These are phyloP conservation scores for Ceratocystis diversiconidia DNA, from an alignment of 2,329 filamentous ascomycete genomes.

Conservation along the genomic window DNA sequence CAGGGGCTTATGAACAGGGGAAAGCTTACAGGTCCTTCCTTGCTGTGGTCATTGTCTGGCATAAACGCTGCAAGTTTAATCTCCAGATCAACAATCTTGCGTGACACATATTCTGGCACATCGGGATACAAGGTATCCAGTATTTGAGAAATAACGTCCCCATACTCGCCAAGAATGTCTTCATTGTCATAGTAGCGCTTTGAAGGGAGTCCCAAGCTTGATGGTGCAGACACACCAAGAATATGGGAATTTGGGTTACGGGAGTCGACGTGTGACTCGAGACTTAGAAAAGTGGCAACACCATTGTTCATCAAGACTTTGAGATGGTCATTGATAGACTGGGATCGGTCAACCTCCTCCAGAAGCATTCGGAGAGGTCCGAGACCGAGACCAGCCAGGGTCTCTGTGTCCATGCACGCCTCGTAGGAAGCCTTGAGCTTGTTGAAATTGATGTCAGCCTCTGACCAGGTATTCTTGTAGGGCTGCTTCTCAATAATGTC, in stretches of 20 bases:
- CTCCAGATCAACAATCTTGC: constrained; percentile 39
- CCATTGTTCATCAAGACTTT: constrained; percentile 33
- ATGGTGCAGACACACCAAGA: constrained; percentile 30
- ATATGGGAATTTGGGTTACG: constrained; percentile 28
- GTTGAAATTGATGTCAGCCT: constrained; percentile 31
- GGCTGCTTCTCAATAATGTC: constrained; percentile 45
- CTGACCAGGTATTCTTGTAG: constrained; percentile 29
- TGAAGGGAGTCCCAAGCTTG: constrained; percentile 44
- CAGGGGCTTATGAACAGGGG: background rate
- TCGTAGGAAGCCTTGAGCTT: constrained; percentile 51
- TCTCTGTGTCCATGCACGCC: constrained; percentile 49
- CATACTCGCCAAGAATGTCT: constrained; percentile 38
- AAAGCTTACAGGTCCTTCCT: constrained; percentile 42
- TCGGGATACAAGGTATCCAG: constrained; percentile 25
- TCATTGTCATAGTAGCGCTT: constrained; percentile 47
- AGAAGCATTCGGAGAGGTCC: constrained; percentile 44
- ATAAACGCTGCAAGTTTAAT: constrained; percentile 45
- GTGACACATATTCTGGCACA: constrained; percentile 28
- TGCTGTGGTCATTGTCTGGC: constrained; percentile 41
- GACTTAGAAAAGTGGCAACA: constrained; percentile 28
- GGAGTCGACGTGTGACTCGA: constrained; percentile 30
- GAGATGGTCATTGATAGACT: constrained; percentile 29
- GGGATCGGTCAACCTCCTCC: constrained; percentile 30
- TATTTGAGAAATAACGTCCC: constrained; percentile 22
- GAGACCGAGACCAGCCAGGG: constrained; percentile 40